Conservation (phyloP, 495 filamentous ascomycete species). For the Sordaria brevicollis region DNA sequence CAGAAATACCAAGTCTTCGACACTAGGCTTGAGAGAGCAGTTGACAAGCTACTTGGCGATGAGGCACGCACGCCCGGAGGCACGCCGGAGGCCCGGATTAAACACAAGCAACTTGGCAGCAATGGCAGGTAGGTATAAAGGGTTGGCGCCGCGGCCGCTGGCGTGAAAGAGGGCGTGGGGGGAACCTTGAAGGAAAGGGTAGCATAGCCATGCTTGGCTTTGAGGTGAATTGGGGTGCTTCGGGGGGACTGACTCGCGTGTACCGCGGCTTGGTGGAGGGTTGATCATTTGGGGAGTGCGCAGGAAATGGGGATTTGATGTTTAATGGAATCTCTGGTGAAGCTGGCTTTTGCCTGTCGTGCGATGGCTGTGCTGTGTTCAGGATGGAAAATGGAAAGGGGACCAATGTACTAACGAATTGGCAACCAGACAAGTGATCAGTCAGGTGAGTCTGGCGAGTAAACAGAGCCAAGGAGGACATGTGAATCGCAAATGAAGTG, state of each 20-base stretch:
- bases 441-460: neutral
- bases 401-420: neutral
- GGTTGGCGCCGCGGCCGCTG: neutral
- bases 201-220: neutral
- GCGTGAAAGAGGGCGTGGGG: no score
- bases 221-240: neutral
- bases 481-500: neutral
- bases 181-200: neutral
- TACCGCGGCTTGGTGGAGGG: neutral
- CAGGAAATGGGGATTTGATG: neutral
- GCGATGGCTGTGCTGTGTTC: neutral
- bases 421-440: neutral
- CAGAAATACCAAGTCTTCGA: no score
- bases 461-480: neutral
- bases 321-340: neutral
- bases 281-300: neutral
- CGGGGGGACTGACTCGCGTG: neutral
- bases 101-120: no score
- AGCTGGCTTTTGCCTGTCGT: neutral
- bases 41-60: no score
- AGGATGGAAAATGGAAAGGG: no score
- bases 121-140: no score
- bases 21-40: no score
- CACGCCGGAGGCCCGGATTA: no score
- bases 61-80: no score